phyloP scores from a whole-genome alignment of 768 basidiomycete species.

The Kwoniella europaea region DNA sequence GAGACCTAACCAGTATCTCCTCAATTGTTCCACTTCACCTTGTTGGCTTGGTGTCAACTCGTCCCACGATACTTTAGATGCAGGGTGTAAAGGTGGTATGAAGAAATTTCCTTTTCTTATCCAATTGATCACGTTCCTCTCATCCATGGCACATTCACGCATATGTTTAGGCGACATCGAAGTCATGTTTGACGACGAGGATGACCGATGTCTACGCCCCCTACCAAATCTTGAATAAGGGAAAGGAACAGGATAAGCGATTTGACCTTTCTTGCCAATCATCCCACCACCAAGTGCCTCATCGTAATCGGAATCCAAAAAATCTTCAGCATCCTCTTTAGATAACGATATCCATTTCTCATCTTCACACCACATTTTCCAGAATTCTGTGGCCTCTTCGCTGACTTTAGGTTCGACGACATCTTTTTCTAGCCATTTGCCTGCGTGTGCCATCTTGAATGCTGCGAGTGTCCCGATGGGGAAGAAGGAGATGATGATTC shows the following conservation, averaged over 20 bases:
- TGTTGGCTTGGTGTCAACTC: constrained; percentile 27
- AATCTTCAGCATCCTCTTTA: constrained; percentile 23
- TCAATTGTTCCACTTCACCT: constrained; percentile 33
- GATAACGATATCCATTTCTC: constrained; percentile 32
- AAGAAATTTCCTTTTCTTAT: constrained; percentile 28
- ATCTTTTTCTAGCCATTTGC: constrained; percentile 31
- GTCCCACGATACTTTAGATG: constrained; percentile 32
- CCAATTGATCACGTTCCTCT: background rate
- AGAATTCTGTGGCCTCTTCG: constrained; percentile 46
- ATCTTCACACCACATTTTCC: constrained; percentile 51
- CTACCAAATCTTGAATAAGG: constrained; percentile 7
- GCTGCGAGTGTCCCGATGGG: constrained; percentile 50
- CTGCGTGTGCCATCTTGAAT: constrained; percentile 29
- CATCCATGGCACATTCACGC: constrained; percentile 1
- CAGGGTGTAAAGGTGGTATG: constrained; percentile 46
- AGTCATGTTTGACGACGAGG: background rate
- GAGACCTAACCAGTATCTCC: constrained; percentile 42
- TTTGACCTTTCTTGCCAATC: constrained; percentile 21
- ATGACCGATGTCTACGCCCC: background rate
- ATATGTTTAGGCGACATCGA: constrained; percentile 11
- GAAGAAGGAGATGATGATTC: constrained; percentile 52
- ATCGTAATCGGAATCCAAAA: constrained; percentile 26
- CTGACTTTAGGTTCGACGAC: constrained; percentile 28
- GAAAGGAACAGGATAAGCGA: constrained; percentile 32
- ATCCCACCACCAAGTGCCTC: constrained; percentile 22